Evolutionary conservation across 805 yeast genomes (phyloP), one percentile per base, ranked within the genome.

Genomic region (Pichia eremophila): DNA sequence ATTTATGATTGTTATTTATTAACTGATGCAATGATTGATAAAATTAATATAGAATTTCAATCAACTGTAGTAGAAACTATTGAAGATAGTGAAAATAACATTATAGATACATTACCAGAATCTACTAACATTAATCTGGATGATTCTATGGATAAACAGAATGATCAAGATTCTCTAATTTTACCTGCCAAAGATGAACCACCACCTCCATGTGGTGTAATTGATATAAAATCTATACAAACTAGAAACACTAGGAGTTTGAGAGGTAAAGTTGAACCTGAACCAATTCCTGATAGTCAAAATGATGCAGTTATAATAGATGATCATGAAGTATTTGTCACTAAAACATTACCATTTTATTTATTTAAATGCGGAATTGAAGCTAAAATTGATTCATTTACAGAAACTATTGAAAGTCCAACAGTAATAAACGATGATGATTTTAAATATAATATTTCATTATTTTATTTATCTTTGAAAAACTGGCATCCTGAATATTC

Each of bases 1-100:
- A 59, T 67, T 32, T 59, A 70, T 31, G 87, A 82, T 53, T 73
- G 77, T 0, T 82, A 83, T 53, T 54, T 66, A 14, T 67, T 77
- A 29, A 66, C 77, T 0, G 78, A 74, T 35, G 66, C 63, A 3
- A 72, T 81, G 0, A 62, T 80, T 3, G 81, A 77, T 38, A 59
- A 62, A 10, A 59, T 81, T 2, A 55, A 51, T 15, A 67, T 77
- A 46, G 58, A 62, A 3, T 54, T 62, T 14, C n/a, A 34, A 10
- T 17, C 48, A 29, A 29, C 32, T 8, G 3, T 46, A 17, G 60
- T 57, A 11, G 41, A 37, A 8, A 31, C 40, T 22, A 19, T 43
- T 40, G 35, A 45, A 41, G 18, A 32, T 10, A 17, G 43, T 25
- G 39, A 48, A 39, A 25, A 45, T 15, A 39, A 15, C 28, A 54